Percentiles rank a stretch among this genome's conserved stretches.
These are phyloP conservation scores for Cystobasidium pallidum DNA, from an alignment of 1,284 basidiomycete genomes.

Conservation along the genomic window DNA sequence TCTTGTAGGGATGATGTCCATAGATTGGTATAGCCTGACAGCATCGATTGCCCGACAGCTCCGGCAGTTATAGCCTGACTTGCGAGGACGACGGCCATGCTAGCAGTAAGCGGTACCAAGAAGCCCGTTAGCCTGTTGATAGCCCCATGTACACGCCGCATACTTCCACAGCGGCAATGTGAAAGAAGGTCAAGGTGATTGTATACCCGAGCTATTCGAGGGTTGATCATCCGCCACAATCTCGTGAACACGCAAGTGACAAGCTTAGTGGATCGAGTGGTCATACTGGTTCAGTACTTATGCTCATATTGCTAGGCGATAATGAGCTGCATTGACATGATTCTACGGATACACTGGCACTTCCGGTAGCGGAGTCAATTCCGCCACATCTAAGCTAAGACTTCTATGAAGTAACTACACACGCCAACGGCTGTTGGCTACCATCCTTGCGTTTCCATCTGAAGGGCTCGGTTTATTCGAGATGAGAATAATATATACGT, in stretches of 20 bases:
- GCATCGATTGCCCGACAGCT: conserved; percentile 8
- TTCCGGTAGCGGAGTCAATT: not conserved
- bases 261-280: no score
- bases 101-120: not conserved
- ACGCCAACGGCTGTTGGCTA: not conserved
- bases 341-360: conserved; percentile 13
- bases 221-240: not conserved
- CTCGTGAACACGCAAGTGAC: conserved; percentile 4
- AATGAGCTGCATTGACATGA: conserved; percentile 19
- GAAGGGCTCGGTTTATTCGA: not conserved
- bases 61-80: not conserved
- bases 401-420: not conserved
- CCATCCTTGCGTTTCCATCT: not conserved
- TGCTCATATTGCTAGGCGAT: conserved; percentile 17
- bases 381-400: not conserved
- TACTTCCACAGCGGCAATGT: not conserved
- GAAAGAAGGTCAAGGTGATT: not conserved
- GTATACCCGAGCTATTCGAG: not conserved
- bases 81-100: not conserved
- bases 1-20: conserved; percentile 4
- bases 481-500: not conserved
- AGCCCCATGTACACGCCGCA: not conserved
- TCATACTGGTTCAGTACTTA: not conserved
- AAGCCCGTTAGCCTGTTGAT: not conserved
- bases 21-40: not conserved